Percentiles rank a stretch among this genome's conserved stretches.
These are phyloP conservation scores for Apodospora peruviana DNA, from an alignment of 495 filamentous ascomycete genomes.

Conservation along the genomic window DNA sequence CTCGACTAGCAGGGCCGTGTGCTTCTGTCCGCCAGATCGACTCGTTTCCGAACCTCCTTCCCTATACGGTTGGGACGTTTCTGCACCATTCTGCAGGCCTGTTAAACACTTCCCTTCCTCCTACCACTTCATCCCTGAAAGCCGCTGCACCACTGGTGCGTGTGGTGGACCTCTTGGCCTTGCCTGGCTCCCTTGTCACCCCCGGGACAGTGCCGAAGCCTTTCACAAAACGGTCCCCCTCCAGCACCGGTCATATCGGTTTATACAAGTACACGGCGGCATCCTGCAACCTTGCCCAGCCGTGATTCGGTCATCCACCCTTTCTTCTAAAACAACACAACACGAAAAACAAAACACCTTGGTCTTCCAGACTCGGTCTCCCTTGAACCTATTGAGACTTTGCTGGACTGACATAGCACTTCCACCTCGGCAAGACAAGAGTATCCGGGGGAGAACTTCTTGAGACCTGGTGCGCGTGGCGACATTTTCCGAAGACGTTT, in stretches of 20 bases:
- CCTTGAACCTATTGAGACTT: not conserved
- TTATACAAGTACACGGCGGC: slow-evolving; percentile 44
- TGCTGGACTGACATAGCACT: not conserved
- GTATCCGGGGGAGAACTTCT: not conserved
- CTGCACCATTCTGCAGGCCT: slow-evolving; percentile 38
- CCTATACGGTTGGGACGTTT: slow-evolving; percentile 47
- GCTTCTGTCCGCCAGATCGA: slow-evolving; percentile 37
- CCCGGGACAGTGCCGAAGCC: slow-evolving; percentile 43
- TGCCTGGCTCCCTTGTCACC: slow-evolving; percentile 32
- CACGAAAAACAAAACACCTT: not conserved
- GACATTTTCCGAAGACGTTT: slow-evolving; percentile 14
- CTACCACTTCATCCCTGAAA: slow-evolving; percentile 35
- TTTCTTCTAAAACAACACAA: slow-evolving; percentile 11
- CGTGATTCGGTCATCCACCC: slow-evolving; percentile 33
- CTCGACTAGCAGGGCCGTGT: slow-evolving; percentile 21
- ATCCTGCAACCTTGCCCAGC: slow-evolving; percentile 38
- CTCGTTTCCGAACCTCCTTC: slow-evolving; percentile 47
- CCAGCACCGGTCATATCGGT: slow-evolving; percentile 36
- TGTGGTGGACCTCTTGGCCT: slow-evolving; percentile 39
- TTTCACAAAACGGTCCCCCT: slow-evolving; percentile 45
- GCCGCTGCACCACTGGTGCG: slow-evolving; percentile 13
- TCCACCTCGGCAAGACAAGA: slow-evolving; percentile 1
- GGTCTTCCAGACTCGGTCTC: not conserved
- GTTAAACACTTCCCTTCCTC: slow-evolving; percentile 26
- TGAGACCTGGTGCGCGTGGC: not conserved